These are phyloP conservation scores for Candida vartiovaarae DNA, from an alignment of 805 yeast species.

Conservation along the genomic window DNA sequence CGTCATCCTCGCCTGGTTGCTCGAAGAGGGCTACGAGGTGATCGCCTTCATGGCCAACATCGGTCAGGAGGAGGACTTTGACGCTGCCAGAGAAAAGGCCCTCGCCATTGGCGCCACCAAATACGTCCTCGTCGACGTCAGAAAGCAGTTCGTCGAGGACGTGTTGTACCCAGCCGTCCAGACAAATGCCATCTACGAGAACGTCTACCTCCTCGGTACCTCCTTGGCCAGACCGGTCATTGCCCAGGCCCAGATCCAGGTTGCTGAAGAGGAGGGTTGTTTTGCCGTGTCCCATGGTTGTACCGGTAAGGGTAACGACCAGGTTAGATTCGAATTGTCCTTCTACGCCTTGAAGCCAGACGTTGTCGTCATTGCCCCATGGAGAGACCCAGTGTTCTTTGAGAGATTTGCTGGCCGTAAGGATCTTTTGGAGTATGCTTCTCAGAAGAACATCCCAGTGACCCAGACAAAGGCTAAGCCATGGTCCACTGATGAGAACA, in stretches of 20 bases:
- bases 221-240: slow-evolving; percentile 98
- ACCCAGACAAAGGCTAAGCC: slow-evolving; percentile 98
- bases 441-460: slow-evolving; percentile 85
- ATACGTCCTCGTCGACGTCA: slow-evolving; percentile 89
- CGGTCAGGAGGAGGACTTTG: slow-evolving; percentile 99
- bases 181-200: slow-evolving; percentile 96
- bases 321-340: slow-evolving; percentile 94
- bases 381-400: slow-evolving; percentile 96
- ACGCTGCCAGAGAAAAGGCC: slow-evolving; percentile 94
- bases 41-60: slow-evolving; percentile 97
- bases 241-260: slow-evolving; percentile 96
- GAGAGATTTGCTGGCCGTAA: slow-evolving; percentile 97
- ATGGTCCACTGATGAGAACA: slow-evolving; percentile 99
- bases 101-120: slow-evolving; percentile 95
- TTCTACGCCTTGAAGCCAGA: slow-evolving; percentile 98
- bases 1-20: slow-evolving; percentile 94
- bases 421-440: slow-evolving; percentile 91
- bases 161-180: slow-evolving; percentile 95
- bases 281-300: slow-evolving; percentile 99
- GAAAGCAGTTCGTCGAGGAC: slow-evolving; percentile 89
- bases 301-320: slow-evolving; percentile 99
- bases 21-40: slow-evolving; percentile 97
- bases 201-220: slow-evolving; percentile 93
- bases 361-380: slow-evolving; percentile 94
- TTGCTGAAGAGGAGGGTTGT: slow-evolving; percentile 96